Base-by-base conservation (phyloP, 2,329 filamentous ascomycete genomes). In the Aspergillus awamori region DNA sequence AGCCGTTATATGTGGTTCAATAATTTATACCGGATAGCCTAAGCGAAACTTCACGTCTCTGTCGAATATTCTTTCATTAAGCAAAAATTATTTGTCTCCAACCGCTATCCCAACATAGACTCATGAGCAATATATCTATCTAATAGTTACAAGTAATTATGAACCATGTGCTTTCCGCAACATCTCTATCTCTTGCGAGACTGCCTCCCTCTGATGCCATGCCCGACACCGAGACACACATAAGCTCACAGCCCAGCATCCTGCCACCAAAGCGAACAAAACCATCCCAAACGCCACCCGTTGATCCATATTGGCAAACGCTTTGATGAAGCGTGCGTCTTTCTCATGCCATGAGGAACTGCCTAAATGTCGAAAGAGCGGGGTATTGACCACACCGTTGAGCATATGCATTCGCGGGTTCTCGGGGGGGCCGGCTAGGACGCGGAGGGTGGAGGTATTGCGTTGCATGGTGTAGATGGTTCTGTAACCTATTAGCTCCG, bases 1-100 rank as follows among this genome's bases (percentile, higher is more conserved):
- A 78, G 76, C 63, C 74, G 77, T 43, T 77, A 79, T 59, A 74
- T 79, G 39, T 80, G 77, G 77, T 77, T 77, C 62, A 80, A 80
- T 57, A 66, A 67, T 45, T 8, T 68, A 52, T 57, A 59, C 52
- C 55, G 53, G 52, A 17, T 67, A 30, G 26, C 13, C 8, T 60
- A 61, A 5, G 10, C 13, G 3, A 4, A 20, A 17, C 17, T 17
- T 22, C 11, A 22, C 2, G 5, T 11, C 13, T 1, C 6, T 13
- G 5, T 36, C 33, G 15, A 36, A 13, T 13, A 36, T 36, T 36
- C 33, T 36, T 15, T 6, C 11, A 36, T 5, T 36, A 36, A 36
- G 11, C 33, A 15, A 36, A 1, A 36, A 15, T 4, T 15, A 36
- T 13, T 13, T 15, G 33, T 36, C 33, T 36, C 33, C 4, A 36